Conservation (phyloP, 1,284 basidiomycete species). For the Macrocystidia cucumis region DNA sequence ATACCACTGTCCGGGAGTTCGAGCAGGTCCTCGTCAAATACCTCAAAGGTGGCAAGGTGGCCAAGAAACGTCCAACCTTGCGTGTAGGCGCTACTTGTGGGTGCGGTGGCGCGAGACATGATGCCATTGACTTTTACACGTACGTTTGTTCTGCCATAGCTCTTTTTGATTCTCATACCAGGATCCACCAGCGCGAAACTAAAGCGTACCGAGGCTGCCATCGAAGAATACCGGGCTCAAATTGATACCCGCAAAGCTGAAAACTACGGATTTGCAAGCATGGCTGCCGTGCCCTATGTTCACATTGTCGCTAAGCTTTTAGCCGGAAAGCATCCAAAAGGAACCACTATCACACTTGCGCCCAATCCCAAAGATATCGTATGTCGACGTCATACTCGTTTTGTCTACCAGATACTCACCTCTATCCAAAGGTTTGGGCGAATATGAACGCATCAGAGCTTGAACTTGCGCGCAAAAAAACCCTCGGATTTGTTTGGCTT, state of each 20-base stretch:
- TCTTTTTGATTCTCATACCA: conserved; percentile 2
- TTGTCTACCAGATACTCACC: conserved; percentile 1
- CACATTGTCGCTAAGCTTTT: conserved; percentile 76
- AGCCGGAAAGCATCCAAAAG: conserved; percentile 61
- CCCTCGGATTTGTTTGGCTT: conserved; percentile 73
- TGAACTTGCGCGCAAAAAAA: conserved; percentile 59
- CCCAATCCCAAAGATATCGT: conserved; percentile 86
- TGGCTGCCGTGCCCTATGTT: conserved; percentile 89
- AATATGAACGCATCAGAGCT: conserved; percentile 74
- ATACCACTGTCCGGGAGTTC: conserved; percentile 77
- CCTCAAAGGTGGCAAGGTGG: conserved; percentile 71
- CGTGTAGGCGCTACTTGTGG: conserved; percentile 68
- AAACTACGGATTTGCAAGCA: conserved; percentile 89
- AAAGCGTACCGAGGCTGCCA: conserved; percentile 68
- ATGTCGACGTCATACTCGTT: conserved; percentile 19
- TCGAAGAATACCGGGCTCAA: conserved; percentile 71
- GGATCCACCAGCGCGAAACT: conserved; percentile 48
- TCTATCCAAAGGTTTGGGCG: conserved; percentile 61
- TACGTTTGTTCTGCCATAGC: conserved; percentile 25
- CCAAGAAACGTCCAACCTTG: conserved; percentile 68
- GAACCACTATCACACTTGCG: conserved; percentile 63
- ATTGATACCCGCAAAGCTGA: conserved; percentile 77
- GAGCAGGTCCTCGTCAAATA: conserved; percentile 82
- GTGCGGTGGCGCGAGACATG: conserved; percentile 66
- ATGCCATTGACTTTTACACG: conserved; percentile 84